A percentile compares a stretch with the other conserved stretches of the same genome.
Evolutionary conservation across 2,329 filamentous ascomycete genomes (phyloP).

Genomic region (Cladosporium halotolerans): DNA sequence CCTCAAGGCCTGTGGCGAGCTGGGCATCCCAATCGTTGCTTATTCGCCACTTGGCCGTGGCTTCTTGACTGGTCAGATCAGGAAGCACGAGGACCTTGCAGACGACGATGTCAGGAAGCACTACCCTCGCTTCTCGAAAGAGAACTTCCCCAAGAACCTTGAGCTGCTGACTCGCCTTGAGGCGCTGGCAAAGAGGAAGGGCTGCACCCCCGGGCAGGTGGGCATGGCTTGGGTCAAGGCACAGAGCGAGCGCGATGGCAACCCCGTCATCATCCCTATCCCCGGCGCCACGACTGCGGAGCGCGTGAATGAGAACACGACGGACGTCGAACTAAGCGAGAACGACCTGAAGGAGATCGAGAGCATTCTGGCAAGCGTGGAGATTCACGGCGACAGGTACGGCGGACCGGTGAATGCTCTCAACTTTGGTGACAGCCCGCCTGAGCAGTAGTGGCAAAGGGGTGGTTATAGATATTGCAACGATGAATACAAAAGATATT

Average conservation of each 20-base stretch:
- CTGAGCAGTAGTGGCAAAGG: slow-evolving; percentile 12
- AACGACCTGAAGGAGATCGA: slow-evolving; percentile 47
- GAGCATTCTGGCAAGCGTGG: slow-evolving; percentile 43
- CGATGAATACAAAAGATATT: too few species aligned
- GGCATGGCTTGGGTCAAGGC: slow-evolving; percentile 45
- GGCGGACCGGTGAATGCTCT: slow-evolving; percentile 16
- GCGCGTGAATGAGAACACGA: slow-evolving; percentile 37
- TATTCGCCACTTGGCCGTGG: slow-evolving; percentile 66
- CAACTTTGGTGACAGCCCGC: slow-evolving; percentile 24
- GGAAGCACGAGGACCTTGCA: slow-evolving; percentile 49
- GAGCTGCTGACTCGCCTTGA: slow-evolving; percentile 54
- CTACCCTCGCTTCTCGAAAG: slow-evolving; percentile 56
- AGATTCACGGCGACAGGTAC: slow-evolving; percentile 40
- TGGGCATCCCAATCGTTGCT: slow-evolving; percentile 62
- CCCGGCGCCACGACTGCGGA: slow-evolving; percentile 35
- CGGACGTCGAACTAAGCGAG: slow-evolving; percentile 37
- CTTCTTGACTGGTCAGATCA: slow-evolving; percentile 50
- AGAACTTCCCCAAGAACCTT: slow-evolving; percentile 59
- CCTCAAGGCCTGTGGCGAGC: slow-evolving; percentile 51
- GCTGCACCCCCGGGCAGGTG: slow-evolving; percentile 41
- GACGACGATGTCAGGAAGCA: slow-evolving; percentile 42
- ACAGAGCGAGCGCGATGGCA: slow-evolving; percentile 36
- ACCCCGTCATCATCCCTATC: slow-evolving; percentile 41
- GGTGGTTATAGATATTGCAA: neutral
- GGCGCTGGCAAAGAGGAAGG: slow-evolving; percentile 54